These are phyloP conservation scores for Tolypocladium tundrense DNA, from an alignment of 2,329 filamentous ascomycete species.

Conservation along the genomic window DNA sequence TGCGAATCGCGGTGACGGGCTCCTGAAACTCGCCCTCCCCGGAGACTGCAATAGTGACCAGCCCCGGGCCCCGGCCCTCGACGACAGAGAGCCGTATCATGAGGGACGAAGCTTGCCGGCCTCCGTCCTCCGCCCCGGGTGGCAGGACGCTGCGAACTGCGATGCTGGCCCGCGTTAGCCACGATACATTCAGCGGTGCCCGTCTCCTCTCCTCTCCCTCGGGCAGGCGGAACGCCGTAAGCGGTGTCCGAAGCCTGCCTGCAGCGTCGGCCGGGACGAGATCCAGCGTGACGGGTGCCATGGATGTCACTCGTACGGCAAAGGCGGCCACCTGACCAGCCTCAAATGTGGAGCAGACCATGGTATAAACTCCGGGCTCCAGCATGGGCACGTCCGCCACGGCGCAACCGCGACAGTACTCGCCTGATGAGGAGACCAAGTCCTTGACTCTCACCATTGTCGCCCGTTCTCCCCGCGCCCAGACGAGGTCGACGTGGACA, in stretches of 20 bases:
- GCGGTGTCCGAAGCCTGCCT: slow-evolving; percentile 55
- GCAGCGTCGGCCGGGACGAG: slow-evolving; percentile 64
- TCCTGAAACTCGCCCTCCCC: slow-evolving; percentile 69
- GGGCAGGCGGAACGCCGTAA: slow-evolving; percentile 45
- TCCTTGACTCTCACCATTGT: slow-evolving; percentile 62
- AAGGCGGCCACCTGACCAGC: slow-evolving; percentile 67
- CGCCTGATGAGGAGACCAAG: slow-evolving; percentile 73
- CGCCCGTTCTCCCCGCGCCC: slow-evolving; percentile 64
- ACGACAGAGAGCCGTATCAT: slow-evolving; percentile 63
- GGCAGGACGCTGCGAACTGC: slow-evolving; percentile 19
- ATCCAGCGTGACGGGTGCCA: slow-evolving; percentile 41
- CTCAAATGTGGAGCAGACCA: slow-evolving; percentile 87
- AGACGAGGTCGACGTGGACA: slow-evolving; percentile 76
- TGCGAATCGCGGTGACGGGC: slow-evolving; percentile 53
- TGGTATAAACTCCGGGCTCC: slow-evolving; percentile 67
- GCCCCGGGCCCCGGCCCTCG: slow-evolving; percentile 59
- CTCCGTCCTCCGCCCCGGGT: slow-evolving; percentile 10
- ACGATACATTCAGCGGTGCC: slow-evolving; percentile 25
- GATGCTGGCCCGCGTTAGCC: slow-evolving; percentile 46
- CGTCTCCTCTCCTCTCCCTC: slow-evolving; percentile 28
- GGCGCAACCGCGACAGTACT: slow-evolving; percentile 74
- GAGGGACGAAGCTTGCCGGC: slow-evolving; percentile 32
- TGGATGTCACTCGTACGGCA: slow-evolving; percentile 62
- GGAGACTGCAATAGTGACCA: slow-evolving; percentile 53
- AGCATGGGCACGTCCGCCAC: slow-evolving; percentile 53